These are phyloP conservation scores for Stachybotrys chlorohalonatus DNA, from an alignment of 2,329 filamentous ascomycete species.

Conservation along the genomic window DNA sequence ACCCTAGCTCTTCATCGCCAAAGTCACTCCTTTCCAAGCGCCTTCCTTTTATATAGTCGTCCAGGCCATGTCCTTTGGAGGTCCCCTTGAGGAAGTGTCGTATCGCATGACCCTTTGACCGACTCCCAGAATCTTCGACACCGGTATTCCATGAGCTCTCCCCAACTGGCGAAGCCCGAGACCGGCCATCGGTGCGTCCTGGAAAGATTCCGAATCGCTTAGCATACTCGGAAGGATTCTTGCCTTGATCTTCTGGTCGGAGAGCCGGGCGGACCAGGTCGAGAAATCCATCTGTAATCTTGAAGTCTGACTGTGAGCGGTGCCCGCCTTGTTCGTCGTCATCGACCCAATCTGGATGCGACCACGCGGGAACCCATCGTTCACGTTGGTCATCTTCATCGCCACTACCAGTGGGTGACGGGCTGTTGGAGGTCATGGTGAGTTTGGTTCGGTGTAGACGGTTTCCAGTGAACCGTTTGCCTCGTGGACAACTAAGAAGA, in stretches of 20 bases:
- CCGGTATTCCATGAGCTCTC: not conserved
- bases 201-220: constrained; percentile 19
- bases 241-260: constrained; percentile 9
- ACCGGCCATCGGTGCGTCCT: constrained; percentile 17
- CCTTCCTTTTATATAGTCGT: constrained; percentile 10
- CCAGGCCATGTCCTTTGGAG: not conserved
- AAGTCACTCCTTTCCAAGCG: constrained; percentile 4
- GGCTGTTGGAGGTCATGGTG: no score
- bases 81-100: not conserved
- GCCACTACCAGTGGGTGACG: no score
- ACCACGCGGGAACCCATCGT: constrained; percentile 16
- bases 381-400: not conserved
- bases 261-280: constrained; percentile 14
- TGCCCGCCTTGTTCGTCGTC: constrained; percentile 8
- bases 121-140: not conserved
- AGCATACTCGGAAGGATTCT: constrained; percentile 16
- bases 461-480: not conserved
- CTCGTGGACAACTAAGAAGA: not conserved
- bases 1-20: constrained; percentile 7
- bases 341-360: constrained; percentile 13
- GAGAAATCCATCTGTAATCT: constrained; percentile 6
- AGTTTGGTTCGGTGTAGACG: not conserved
- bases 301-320: constrained; percentile 5
- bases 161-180: constrained; percentile 18
- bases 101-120: not conserved